Evolutionary conservation across 768 basidiomycete species (phyloP), one percentile per base, ranked within the genome.

Genomic region (Trametopsis cervina): DNA sequence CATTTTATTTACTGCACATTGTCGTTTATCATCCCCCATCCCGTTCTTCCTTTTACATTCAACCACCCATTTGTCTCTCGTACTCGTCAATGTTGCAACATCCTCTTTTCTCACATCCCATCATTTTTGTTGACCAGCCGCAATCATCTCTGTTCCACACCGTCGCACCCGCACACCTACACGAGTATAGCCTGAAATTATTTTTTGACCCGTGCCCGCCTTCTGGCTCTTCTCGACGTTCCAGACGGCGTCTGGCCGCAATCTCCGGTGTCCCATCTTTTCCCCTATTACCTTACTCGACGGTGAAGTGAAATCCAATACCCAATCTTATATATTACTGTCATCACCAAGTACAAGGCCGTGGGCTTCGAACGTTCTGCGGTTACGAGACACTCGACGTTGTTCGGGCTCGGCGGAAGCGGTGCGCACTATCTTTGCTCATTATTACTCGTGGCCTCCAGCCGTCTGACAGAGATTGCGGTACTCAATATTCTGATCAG

Each of bases 61-160:
- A 33, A 33, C 29, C 29, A 33, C n/a, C n/a, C n/a, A n/a, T 21
- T 25, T 27, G 49, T 25, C 26, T 21, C 45, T 43, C 45, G 62
- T 55, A 54, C 20, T 63, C 57, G 64, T 59, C 66, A 67, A 60
- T 73, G 72, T 74, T 72, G 71, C 70, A 66, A 69, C 68, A 68
- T 66, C 66, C 62, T 57, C n/a, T n/a, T n/a, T 63, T 64, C 58
- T 60, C 61, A 64, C 57, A 60, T 63, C 53, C n/a, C 61, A 65
- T 61, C 29, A 33, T 15, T 33, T n/a, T 33, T 33, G 29, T 33
- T 33, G 29, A 33, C 29, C 15, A 7, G 29, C 29, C 29, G 29
- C 29, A 33, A 33, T 59, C 57, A 64, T 66, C 67, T 68, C 65
- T 61, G 69, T 64, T 68, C 62, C 60, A 60, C 65, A 45, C 62